Conservation (phyloP, 2,329 filamentous ascomycete genomes). For the Cordyceps tenuipes region DNA sequence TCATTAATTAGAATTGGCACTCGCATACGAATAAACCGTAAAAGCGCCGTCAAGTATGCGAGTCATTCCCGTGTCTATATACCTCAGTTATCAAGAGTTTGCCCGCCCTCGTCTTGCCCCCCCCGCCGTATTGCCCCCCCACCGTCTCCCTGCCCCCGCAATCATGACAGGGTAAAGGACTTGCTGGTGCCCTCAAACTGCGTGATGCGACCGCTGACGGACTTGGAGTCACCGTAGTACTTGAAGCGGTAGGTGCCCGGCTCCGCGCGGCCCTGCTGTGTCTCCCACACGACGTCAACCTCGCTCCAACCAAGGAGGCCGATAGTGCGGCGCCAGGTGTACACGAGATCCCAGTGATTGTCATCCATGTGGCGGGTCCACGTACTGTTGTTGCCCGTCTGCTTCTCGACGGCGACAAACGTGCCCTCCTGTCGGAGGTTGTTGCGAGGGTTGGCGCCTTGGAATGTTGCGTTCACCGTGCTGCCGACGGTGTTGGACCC, state of each 20-base stretch:
- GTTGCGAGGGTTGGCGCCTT: slow-evolving; percentile 85
- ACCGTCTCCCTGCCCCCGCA: no score
- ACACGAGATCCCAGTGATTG: slow-evolving; percentile 75
- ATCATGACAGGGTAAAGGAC: slow-evolving; percentile 30
- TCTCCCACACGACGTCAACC: slow-evolving; percentile 72
- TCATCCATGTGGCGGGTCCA: slow-evolving; percentile 69
- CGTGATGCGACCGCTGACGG: slow-evolving; percentile 48
- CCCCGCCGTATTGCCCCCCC: neutral
- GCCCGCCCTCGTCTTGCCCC: neutral
- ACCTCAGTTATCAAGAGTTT: neutral
- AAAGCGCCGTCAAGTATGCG: neutral
- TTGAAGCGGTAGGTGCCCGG: slow-evolving; percentile 66
- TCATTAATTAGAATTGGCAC: neutral
- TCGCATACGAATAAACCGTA: neutral
- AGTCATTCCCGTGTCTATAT: neutral
- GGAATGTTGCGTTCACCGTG: slow-evolving; percentile 59
- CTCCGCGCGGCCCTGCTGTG: slow-evolving; percentile 33
- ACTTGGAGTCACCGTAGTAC: slow-evolving; percentile 82
- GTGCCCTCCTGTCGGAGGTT: slow-evolving; percentile 72
- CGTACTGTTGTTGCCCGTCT: slow-evolving; percentile 27
- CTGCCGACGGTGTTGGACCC: slow-evolving; percentile 52
- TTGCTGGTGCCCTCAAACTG: slow-evolving; percentile 62
- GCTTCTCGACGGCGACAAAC: slow-evolving; percentile 66
- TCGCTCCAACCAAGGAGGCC: slow-evolving; percentile 65
- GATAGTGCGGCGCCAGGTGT: slow-evolving; percentile 67